Conservation (phyloP, 2,329 filamentous ascomycete species). For the Xylariaceae sp. region DNA sequence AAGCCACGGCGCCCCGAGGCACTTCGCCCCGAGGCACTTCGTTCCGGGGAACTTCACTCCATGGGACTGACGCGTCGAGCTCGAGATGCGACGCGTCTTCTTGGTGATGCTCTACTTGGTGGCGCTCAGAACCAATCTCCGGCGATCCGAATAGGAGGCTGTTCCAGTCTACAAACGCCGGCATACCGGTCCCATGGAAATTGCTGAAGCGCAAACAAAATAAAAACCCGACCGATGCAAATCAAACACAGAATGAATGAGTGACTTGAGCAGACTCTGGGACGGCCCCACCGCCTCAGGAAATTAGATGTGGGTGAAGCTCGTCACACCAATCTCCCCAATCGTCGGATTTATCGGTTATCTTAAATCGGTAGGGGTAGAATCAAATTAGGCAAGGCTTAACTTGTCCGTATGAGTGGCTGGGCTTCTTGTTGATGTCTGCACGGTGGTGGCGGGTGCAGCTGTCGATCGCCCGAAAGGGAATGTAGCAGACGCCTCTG, state of each 20-base stretch:
- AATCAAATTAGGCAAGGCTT: no score
- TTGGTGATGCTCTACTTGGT: background rate
- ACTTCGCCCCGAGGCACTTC: background rate
- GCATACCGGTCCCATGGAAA: slow-evolving; percentile 26
- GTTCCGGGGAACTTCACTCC: background rate
- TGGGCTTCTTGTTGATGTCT: no score
- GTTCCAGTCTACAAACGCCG: slow-evolving; percentile 33
- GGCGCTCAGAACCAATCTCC: background rate
- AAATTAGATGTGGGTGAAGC: no score
- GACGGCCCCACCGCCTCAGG: slow-evolving; percentile 23
- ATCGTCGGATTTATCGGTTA: no score
- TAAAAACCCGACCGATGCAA: slow-evolving; percentile 1
- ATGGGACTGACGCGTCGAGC: slow-evolving; percentile 18
- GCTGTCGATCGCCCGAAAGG: no score
- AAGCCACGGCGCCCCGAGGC: background rate
- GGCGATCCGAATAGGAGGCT: slow-evolving; percentile 29
- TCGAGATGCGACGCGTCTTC: slow-evolving; percentile 17
- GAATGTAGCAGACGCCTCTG: no score
- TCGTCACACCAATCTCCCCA: no score
- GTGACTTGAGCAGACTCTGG: slow-evolving; percentile 15
- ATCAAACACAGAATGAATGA: slow-evolving; percentile 19
- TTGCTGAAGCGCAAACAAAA: slow-evolving; percentile 13
- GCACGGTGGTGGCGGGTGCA: no score
- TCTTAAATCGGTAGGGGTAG: no score
- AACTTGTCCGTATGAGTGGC: no score